phyloP scores from a whole-genome alignment of 169 alveolate species.

The Cryptosporidium viatorum region DNA sequence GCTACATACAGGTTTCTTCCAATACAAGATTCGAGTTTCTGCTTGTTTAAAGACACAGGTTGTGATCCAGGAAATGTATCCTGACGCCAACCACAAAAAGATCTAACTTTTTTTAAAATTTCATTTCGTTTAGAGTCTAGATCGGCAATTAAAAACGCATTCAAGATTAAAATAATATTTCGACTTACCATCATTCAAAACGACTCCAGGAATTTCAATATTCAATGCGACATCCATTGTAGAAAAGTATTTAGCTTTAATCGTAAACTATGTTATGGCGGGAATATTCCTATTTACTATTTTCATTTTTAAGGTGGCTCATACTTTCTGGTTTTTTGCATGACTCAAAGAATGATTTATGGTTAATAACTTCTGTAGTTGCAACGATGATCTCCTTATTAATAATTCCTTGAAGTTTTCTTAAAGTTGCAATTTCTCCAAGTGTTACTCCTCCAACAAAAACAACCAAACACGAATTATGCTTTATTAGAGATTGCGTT shows the following conservation, averaged over 20 bases:
- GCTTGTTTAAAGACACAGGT: constrained; percentile 88
- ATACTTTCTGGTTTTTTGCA: constrained; percentile 47
- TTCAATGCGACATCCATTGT: constrained; percentile 49
- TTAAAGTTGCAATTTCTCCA: constrained; percentile 82
- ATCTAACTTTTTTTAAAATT: constrained; percentile 76
- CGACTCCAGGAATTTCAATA: constrained; percentile 57
- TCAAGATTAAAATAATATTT: not conserved
- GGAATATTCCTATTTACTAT: not conserved
- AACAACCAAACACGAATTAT: constrained; percentile 66
- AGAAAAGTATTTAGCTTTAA: not conserved
- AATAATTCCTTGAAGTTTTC: constrained; percentile 32
- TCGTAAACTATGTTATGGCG: not conserved
- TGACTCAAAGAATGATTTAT: constrained; percentile 54
- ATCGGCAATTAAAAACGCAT: not conserved
- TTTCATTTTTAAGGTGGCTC: constrained; percentile 14
- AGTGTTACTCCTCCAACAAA: constrained; percentile 82
- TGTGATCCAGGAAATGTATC: constrained; percentile 90
- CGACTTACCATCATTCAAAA: constrained; percentile 59
- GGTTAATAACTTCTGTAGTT: constrained; percentile 65
- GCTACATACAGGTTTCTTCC: constrained; percentile 85
- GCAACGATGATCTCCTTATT: constrained; percentile 59
- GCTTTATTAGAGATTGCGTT: not conserved
- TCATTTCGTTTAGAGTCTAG: constrained; percentile 17
- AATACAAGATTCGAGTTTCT: constrained; percentile 74
- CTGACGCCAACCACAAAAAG: constrained; percentile 86